Conservation (phyloP, 306 rosid genomes). For the Cicer bijugum region DNA sequence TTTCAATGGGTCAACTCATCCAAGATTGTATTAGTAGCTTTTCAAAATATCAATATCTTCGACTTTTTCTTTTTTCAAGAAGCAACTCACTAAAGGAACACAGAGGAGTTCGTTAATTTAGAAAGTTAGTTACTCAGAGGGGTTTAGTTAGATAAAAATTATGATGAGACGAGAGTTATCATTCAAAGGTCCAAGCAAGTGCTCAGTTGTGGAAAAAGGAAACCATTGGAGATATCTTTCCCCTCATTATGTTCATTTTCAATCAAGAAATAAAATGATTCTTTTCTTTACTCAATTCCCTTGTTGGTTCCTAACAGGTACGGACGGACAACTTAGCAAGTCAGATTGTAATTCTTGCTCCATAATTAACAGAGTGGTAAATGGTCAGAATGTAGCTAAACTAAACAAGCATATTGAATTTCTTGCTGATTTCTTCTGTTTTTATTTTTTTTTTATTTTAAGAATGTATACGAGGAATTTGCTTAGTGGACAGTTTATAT, state of each 20-base stretch:
- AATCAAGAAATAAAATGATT: neutral
- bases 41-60: neutral
- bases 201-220: neutral
- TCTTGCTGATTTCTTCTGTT: conserved; percentile 2
- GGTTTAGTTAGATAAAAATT: neutral
- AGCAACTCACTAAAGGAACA: neutral
- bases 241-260: neutral
- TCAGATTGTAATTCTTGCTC: conserved; percentile 12
- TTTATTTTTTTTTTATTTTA: neutral
- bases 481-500: conserved; percentile 10
- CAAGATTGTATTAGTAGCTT: neutral
- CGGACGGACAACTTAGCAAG: neutral
- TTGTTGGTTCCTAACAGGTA: neutral
- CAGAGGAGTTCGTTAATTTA: neutral
- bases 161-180: neutral
- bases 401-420: conserved; percentile 9
- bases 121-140: neutral
- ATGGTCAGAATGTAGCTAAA: conserved; percentile 14
- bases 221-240: neutral
- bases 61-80: neutral
- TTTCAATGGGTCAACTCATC: neutral
- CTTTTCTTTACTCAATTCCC: neutral
- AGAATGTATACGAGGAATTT: neutral
- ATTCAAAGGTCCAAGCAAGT: conserved; percentile 4
- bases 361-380: neutral